A percentile compares a stretch with the other conserved stretches of the same genome.
Conservation (phyloP, 179 eudicot genomes). For the Drosera spatulata region DNA sequence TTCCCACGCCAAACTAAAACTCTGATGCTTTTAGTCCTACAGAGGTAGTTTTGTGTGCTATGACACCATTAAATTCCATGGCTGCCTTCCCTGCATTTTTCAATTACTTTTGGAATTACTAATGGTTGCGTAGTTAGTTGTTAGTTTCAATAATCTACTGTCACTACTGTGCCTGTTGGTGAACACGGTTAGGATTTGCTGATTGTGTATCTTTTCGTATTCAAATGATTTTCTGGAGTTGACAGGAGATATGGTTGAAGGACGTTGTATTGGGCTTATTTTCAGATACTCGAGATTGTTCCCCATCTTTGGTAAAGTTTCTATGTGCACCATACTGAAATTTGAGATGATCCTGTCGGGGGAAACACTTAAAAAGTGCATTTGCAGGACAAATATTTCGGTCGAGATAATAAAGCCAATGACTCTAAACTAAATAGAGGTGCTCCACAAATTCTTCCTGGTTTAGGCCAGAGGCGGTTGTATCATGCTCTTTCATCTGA, state of each 20-base stretch:
- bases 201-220: background rate
- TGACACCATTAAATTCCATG: no score
- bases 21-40: background rate
- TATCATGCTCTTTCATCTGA: conserved; percentile 42
- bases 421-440: conserved; percentile 45
- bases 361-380: conserved; percentile 9
- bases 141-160: no score
- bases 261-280: conserved; percentile 66
- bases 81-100: no score
- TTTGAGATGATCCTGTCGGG: conserved; percentile 3
- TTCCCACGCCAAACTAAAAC: background rate
- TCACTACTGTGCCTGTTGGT: no score
- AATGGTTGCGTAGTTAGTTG: no score
- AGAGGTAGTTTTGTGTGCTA: conserved; percentile 9
- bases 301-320: conserved; percentile 72
- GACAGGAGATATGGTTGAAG: conserved; percentile 86
- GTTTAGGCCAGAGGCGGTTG: conserved; percentile 41
- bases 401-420: conserved; percentile 44
- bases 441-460: conserved; percentile 22
- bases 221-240: background rate
- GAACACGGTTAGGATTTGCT: background rate
- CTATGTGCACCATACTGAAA: conserved; percentile 6
- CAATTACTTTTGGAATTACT: no score
- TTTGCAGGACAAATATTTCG: conserved; percentile 65
- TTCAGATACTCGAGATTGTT: conserved; percentile 86